These are phyloP conservation scores for Tolypocladium cylindrosporum DNA, from an alignment of 2,329 filamentous ascomycete species.

Conservation along the genomic window DNA sequence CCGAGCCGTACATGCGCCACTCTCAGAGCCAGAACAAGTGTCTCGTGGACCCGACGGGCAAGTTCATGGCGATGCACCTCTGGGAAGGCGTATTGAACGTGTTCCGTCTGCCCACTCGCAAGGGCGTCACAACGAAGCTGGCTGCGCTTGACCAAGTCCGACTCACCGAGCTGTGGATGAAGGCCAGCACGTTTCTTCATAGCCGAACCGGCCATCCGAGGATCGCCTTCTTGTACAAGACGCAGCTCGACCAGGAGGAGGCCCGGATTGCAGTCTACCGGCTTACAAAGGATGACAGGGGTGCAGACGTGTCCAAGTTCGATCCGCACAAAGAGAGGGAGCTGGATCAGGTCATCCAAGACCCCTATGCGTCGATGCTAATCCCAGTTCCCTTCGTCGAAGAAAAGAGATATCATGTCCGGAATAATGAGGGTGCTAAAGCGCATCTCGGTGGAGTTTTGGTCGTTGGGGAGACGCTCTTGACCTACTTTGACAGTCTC, in stretches of 20 bases:
- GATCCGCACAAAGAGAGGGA: slow-evolving; percentile 45
- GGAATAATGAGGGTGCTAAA: slow-evolving; percentile 40
- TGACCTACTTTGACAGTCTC: slow-evolving; percentile 77
- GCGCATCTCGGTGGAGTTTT: slow-evolving; percentile 61
- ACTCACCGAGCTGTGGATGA: slow-evolving; percentile 50
- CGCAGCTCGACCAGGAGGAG: slow-evolving; percentile 39
- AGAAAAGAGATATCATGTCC: slow-evolving; percentile 50
- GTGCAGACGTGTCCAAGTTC: slow-evolving; percentile 42
- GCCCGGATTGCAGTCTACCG: slow-evolving; percentile 49
- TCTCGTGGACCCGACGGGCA: slow-evolving; percentile 70
- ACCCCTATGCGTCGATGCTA: slow-evolving; percentile 47
- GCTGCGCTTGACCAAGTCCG: slow-evolving; percentile 44
- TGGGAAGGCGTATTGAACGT: slow-evolving; percentile 52
- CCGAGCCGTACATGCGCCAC: slow-evolving; percentile 58
- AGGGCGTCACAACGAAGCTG: slow-evolving; percentile 32
- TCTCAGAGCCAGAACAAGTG: slow-evolving; percentile 76
- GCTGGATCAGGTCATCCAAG: slow-evolving; percentile 40
- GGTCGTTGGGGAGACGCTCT: slow-evolving; percentile 67
- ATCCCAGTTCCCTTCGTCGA: slow-evolving; percentile 52
- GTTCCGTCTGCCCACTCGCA: slow-evolving; percentile 37
- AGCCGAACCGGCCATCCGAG: slow-evolving; percentile 48
- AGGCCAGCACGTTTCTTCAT: slow-evolving; percentile 45
- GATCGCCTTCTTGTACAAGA: slow-evolving; percentile 50
- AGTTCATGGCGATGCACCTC: slow-evolving; percentile 46
- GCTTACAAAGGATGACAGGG: slow-evolving; percentile 47